Percentiles rank a stretch among this genome's conserved stretches.
Evolutionary conservation across 1,284 basidiomycete genomes (phyloP).

Genomic region (Tilletiaria anomala): DNA sequence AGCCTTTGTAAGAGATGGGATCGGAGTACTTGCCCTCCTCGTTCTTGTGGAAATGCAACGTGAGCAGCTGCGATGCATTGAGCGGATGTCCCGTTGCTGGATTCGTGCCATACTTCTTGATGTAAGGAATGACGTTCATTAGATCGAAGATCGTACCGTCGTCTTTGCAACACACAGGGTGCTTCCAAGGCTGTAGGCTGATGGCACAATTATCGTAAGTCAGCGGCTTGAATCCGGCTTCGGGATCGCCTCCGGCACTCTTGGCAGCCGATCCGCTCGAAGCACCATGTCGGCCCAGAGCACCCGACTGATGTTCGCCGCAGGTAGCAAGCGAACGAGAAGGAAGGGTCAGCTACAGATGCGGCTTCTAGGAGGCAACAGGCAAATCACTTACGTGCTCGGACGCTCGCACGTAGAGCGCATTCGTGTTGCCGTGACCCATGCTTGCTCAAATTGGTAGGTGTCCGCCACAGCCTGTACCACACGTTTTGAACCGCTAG

Average conservation of each 20-base stretch:
- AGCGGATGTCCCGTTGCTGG: conserved; percentile 76
- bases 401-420: conserved; percentile 22
- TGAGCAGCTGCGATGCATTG: conserved; percentile 63
- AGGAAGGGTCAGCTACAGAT: no score
- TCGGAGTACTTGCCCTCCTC: conserved; percentile 33
- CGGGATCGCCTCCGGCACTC: conserved; percentile 43
- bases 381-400: conserved; percentile 21
- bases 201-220: conserved; percentile 85
- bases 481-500: no score
- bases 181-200: conserved; percentile 74
- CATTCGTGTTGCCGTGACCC: conserved; percentile 32
- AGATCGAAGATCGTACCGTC: conserved; percentile 25
- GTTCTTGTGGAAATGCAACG: conserved; percentile 56
- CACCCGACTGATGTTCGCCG: conserved; percentile 17
- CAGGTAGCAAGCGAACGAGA: no score
- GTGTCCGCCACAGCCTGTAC: no score
- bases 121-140: conserved; percentile 72
- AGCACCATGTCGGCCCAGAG: conserved; percentile 13
- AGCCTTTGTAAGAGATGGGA: conserved; percentile 44
- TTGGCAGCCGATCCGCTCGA: conserved; percentile 46
- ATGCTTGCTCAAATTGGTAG: no score
- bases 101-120: conserved; percentile 55
- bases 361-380: no score
- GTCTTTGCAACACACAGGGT: conserved; percentile 58
- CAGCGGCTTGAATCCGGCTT: conserved; percentile 42